These are phyloP conservation scores for Meyerozyma sp. DNA, from an alignment of 1,139 yeast species.

Conservation along the genomic window DNA sequence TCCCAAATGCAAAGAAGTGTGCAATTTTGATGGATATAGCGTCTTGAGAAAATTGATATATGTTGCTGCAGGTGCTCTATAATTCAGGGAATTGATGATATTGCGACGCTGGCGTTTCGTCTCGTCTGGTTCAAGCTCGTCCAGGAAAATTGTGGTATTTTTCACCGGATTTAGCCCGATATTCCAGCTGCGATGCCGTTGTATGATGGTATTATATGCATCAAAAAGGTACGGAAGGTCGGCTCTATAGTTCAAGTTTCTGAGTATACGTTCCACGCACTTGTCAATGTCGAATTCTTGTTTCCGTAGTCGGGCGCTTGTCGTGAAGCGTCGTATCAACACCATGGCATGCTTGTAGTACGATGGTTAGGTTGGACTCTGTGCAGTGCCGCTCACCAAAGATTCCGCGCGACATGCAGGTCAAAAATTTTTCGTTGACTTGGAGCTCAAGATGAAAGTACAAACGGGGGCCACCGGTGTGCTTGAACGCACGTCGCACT, in stretches of 20 bases:
- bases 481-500: conserved; percentile 71
- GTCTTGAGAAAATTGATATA: conserved; percentile 22
- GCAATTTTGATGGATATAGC: conserved; percentile 27
- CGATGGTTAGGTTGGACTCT: conserved; percentile 1
- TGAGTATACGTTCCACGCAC: conserved; percentile 2
- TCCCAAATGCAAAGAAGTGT: conserved; percentile 7
- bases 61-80: conserved; percentile 10
- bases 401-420: conserved; percentile 1
- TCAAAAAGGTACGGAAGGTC: neutral
- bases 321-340: conserved; percentile 3
- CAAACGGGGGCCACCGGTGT: conserved; percentile 67
- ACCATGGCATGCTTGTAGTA: neutral
- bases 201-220: neutral
- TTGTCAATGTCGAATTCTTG: conserved; percentile 6
- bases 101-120: neutral
- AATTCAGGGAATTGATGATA: conserved; percentile 2
- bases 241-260: neutral
- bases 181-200: neutral
- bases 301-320: conserved; percentile 1
- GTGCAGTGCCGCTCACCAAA: neutral
- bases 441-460: conserved; percentile 46
- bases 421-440: conserved; percentile 1
- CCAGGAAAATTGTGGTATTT: neutral
- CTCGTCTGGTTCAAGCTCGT: too few species aligned
- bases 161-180: neutral